These are phyloP conservation scores for Xylaria sp. DNA, from an alignment of 2,329 filamentous ascomycete species.

Conservation along the genomic window DNA sequence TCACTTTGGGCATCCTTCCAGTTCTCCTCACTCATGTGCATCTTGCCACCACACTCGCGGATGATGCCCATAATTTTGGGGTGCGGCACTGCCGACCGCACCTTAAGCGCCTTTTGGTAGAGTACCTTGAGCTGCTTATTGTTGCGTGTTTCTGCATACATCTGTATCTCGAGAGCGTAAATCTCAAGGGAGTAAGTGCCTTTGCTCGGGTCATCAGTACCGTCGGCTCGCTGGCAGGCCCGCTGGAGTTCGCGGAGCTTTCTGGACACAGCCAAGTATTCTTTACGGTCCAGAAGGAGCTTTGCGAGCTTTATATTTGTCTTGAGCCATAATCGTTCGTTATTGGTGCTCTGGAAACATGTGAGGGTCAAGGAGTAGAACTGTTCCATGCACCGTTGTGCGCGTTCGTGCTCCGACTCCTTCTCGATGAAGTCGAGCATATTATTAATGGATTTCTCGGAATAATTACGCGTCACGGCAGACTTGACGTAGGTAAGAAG, in stretches of 20 bases:
- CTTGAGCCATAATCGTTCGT: conserved; percentile 95
- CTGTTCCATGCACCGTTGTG: conserved; percentile 83
- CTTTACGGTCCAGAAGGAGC: conserved; percentile 87
- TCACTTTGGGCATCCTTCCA: conserved; percentile 97
- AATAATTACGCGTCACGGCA: conserved; percentile 96
- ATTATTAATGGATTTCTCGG: conserved; percentile 99
- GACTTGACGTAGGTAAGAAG: conserved; percentile 97
- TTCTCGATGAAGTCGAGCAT: conserved; percentile 99
- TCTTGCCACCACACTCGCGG: conserved; percentile 97
- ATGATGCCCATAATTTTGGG: conserved; percentile 99
- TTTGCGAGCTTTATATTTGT: conserved; percentile 97
- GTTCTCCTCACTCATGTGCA: conserved; percentile 99
- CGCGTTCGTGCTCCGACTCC: conserved; percentile 70
- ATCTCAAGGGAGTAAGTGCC: conserved; percentile 96
- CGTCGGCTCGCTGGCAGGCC: conserved; percentile 86
- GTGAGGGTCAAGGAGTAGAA: conserved; percentile 94
- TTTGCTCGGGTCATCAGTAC: conserved; percentile 89
- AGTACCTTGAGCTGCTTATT: conserved; percentile 95
- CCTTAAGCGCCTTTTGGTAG: conserved; percentile 88
- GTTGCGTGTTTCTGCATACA: conserved; percentile 96
- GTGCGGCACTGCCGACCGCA: conserved; percentile 96
- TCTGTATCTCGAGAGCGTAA: conserved; percentile 96
- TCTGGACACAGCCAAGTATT: conserved; percentile 78
- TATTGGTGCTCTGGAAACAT: conserved; percentile 97
- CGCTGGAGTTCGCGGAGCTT: conserved; percentile 89